These are phyloP conservation scores for Aspergillus unguis DNA, from an alignment of 2,329 filamentous ascomycete species.

Conservation along the genomic window DNA sequence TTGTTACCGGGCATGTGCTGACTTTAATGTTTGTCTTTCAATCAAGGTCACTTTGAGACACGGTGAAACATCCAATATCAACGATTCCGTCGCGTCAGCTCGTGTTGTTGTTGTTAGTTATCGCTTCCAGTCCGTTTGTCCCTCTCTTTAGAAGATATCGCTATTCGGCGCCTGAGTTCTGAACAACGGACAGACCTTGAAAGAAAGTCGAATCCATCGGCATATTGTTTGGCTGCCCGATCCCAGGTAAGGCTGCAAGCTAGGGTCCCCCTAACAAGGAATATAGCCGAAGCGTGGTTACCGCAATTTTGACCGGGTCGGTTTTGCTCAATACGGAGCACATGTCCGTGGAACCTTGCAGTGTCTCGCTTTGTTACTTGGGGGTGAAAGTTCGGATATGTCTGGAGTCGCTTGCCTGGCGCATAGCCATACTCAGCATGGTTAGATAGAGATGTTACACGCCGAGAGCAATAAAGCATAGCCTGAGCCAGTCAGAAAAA, in stretches of 20 bases:
- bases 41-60: no score
- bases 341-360: not conserved
- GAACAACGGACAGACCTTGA: not conserved
- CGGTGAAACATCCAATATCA: no score
- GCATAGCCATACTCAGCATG: slow-evolving; percentile 5
- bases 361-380: not conserved
- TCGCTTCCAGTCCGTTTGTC: no score
- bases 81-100: no score
- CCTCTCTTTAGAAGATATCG: no score
- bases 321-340: slow-evolving; percentile 3
- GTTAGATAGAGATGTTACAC: slow-evolving; percentile 8
- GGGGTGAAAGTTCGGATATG: not conserved
- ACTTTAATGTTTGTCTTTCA: no score
- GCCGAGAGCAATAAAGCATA: not conserved
- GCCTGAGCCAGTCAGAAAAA: slow-evolving; percentile 13
- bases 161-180: no score
- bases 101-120: no score
- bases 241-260: not conserved
- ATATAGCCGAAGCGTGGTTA: slow-evolving; percentile 21
- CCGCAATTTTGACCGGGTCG: slow-evolving; percentile 6
- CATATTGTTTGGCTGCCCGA: slow-evolving; percentile 2
- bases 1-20: no score
- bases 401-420: slow-evolving; percentile 1
- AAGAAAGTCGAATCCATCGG: not conserved
- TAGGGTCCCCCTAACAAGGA: slow-evolving; percentile 14